These are phyloP conservation scores for Clavispora phyllophila DNA, from an alignment of 805 yeast genomes.

Conservation along the genomic window DNA sequence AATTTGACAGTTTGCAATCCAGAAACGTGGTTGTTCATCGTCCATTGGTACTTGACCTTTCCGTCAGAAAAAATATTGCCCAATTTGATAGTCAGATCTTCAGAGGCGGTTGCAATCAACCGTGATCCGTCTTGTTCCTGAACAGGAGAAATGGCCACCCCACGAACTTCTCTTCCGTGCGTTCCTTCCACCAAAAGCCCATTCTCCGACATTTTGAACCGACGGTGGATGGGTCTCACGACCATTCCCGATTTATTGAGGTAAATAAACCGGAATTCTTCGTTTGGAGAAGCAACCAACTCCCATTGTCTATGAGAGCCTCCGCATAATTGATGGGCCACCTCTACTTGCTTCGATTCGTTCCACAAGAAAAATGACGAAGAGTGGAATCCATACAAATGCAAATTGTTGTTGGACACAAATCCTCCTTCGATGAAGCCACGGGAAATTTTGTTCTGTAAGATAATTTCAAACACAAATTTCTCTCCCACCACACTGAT, in stretches of 20 bases:
- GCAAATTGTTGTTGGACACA: constrained; percentile 38
- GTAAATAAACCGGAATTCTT: constrained; percentile 42
- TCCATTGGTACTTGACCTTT: constrained; percentile 44
- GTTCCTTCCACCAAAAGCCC: constrained; percentile 52
- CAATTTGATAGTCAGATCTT: constrained; percentile 77
- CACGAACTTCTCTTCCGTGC: constrained; percentile 91
- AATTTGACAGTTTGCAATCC: constrained; percentile 77
- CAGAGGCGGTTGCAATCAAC: constrained; percentile 73
- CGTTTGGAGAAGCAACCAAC: constrained; percentile 22
- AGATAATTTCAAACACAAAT: constrained; percentile 27
- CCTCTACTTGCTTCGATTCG: constrained; percentile 68
- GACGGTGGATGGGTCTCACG: constrained; percentile 23
- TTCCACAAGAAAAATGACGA: constrained; percentile 76
- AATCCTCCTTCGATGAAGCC: constrained; percentile 81
- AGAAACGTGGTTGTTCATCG: constrained; percentile 77
- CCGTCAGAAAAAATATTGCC: constrained; percentile 41
- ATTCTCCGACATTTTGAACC: constrained; percentile 14
- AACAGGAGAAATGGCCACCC: constrained; percentile 49
- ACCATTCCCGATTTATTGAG: constrained; percentile 49
- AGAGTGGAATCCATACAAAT: constrained; percentile 79
- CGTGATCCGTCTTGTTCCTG: constrained; percentile 24
- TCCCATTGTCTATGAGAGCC: constrained; percentile 90
- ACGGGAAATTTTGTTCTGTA: constrained; percentile 59
- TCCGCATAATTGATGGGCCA: constrained; percentile 73
- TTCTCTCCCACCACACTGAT: constrained; percentile 11